These are phyloP conservation scores for Cyanidiococcus yangmingshanensis DNA, from an alignment of 23 red algal genomes.

Conservation along the genomic window DNA sequence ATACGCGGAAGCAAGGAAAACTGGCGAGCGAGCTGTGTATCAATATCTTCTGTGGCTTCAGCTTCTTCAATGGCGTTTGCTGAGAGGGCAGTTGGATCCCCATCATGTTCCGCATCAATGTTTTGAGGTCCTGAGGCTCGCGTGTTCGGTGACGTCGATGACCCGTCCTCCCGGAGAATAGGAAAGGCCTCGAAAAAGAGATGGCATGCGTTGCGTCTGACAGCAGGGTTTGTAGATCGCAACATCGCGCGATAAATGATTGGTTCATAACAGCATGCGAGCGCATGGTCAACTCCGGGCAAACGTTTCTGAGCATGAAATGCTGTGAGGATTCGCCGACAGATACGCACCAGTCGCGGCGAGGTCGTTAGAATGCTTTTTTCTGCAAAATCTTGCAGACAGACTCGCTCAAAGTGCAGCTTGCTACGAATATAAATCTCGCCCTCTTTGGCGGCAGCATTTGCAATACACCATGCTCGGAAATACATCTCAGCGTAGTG, in stretches of 20 bases:
- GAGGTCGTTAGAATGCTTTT: not conserved
- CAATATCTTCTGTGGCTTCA: not conserved
- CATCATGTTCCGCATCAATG: not conserved
- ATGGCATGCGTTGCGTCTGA: not conserved
- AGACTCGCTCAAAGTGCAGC: not conserved
- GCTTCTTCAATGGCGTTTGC: not conserved
- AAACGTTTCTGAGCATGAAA: slow-evolving; percentile 16
- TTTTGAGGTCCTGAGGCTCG: not conserved
- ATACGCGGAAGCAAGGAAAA: not conserved
- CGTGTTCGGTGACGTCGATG: not conserved
- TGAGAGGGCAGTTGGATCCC: not conserved
- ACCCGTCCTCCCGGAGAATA: not conserved
- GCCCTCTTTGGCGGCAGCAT: not conserved
- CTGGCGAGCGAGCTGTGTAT: slow-evolving; percentile 7
- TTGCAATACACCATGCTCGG: slow-evolving; percentile 1
- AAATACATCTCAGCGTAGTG: slow-evolving; percentile 10
- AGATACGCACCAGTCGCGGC: not conserved
- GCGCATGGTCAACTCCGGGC: not conserved
- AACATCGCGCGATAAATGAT: not conserved
- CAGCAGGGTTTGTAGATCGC: not conserved
- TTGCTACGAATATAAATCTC: no score
- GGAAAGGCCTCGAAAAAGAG: slow-evolving; percentile 13
- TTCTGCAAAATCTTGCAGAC: not conserved
- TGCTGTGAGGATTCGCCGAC: not conserved
- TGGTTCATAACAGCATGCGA: not conserved